phyloP scores from a whole-genome alignment of 2,329 filamentous ascomycete species.

The Ophiostoma quercus region DNA sequence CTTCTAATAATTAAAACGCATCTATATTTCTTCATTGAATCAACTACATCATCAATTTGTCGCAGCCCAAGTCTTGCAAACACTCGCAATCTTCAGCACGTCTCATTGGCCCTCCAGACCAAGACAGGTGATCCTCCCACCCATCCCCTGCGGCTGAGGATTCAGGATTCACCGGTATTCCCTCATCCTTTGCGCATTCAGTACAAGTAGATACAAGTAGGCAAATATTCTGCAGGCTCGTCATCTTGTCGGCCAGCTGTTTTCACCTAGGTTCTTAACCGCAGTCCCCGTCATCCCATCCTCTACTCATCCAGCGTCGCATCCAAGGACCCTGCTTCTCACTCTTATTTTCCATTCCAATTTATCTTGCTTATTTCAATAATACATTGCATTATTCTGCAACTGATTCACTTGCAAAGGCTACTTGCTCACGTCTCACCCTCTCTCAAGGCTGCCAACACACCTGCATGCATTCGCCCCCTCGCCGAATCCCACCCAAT shows the following conservation, averaged over 20 bases:
- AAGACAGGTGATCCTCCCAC: not conserved
- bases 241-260: too few relatives aligned
- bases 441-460: constrained; percentile 4
- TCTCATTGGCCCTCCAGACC: not conserved
- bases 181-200: not conserved
- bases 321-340: not conserved
- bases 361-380: not conserved
- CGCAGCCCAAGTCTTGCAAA: not conserved
- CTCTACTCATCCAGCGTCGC: not conserved
- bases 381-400: not conserved
- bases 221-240: too few relatives aligned
- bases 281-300: not conserved
- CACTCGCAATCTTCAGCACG: not conserved
- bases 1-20: too few relatives aligned
- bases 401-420: not conserved
- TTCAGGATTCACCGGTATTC: constrained; percentile 3
- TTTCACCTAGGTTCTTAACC: too few relatives aligned
- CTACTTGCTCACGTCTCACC: constrained; percentile 10
- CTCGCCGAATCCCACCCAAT: not conserved
- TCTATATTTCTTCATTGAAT: too few relatives aligned
- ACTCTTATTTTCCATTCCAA: not conserved
- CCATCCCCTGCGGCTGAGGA: not conserved
- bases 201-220: too few relatives aligned
- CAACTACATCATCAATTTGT: not conserved
- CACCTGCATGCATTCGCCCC: not conserved